These are phyloP conservation scores for Hypoxylon crocopeplum DNA, from an alignment of 495 filamentous ascomycete species.

Conservation along the genomic window DNA sequence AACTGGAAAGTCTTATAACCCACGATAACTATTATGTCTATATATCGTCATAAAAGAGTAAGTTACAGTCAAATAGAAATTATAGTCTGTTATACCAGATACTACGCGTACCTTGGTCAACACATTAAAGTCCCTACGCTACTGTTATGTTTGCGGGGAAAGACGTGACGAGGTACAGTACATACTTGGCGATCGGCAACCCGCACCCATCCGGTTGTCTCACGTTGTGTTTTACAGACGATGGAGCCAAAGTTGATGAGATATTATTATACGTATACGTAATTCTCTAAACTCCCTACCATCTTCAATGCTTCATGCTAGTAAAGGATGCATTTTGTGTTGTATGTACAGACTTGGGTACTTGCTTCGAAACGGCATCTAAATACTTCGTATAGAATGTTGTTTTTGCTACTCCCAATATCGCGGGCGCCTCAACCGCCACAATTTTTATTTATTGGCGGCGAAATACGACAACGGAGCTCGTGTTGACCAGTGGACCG, in stretches of 20 bases:
- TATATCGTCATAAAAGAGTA: neutral
- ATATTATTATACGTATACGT: neutral
- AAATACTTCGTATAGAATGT: too few species aligned
- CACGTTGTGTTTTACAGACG: slow-evolving; percentile 33
- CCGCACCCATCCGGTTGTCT: slow-evolving; percentile 17
- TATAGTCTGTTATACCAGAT: slow-evolving; percentile 14
- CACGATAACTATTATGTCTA: neutral
- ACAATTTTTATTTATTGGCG: slow-evolving; percentile 14
- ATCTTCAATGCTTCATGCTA: too few species aligned
- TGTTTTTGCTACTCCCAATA: slow-evolving; percentile 5
- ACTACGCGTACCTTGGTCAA: slow-evolving; percentile 11
- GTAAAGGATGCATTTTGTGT: too few species aligned
- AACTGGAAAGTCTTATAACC: neutral
- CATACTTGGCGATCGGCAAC: slow-evolving; percentile 34
- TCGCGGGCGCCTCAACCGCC: slow-evolving; percentile 16
- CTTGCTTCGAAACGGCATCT: too few species aligned
- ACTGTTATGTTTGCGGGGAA: slow-evolving; percentile 15
- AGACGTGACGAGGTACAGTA: slow-evolving; percentile 14
- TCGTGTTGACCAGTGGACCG: slow-evolving; percentile 33
- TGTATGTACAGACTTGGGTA: too few species aligned
- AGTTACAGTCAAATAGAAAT: slow-evolving; percentile 1
- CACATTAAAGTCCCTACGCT: neutral
- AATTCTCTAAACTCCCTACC: too few species aligned
- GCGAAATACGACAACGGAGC: slow-evolving; percentile 23
- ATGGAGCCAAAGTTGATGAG: slow-evolving; percentile 11